A percentile compares a stretch with the other conserved stretches of the same genome.
Evolutionary conservation across 345 rosid species (phyloP).

Genomic region (Salix suchowensis): DNA sequence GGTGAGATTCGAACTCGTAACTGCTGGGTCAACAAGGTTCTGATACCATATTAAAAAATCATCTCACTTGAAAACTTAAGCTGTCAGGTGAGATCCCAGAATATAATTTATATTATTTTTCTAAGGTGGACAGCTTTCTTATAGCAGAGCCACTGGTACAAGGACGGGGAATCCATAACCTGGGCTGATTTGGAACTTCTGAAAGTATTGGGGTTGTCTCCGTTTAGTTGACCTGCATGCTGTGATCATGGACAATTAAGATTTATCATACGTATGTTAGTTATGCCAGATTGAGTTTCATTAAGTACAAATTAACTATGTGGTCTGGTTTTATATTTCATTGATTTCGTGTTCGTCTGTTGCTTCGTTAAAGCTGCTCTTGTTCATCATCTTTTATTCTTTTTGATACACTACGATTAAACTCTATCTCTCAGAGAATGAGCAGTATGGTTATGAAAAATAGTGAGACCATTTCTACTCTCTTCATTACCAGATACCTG

Average conservation of each 20-base stretch:
- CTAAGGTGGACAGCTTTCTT: conserved; percentile 33
- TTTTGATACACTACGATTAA: neutral
- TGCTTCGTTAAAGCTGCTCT: neutral
- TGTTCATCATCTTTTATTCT: neutral
- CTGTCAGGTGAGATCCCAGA: no score
- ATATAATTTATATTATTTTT: no score
- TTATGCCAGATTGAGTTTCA: neutral
- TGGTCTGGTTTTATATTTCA: neutral
- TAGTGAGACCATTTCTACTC: neutral
- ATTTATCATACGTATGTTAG: neutral
- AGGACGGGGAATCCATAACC: conserved; percentile 68
- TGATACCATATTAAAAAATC: no score
- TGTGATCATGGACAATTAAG: neutral
- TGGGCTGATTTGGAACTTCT: neutral
- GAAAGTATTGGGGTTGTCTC: conserved; percentile 1
- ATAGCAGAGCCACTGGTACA: conserved; percentile 52
- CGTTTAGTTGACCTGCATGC: conserved; percentile 7
- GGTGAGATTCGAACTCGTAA: no score
- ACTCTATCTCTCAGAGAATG: neutral
- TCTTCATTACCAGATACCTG: neutral
- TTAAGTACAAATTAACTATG: neutral
- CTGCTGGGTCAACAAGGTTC: no score
- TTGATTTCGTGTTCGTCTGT: neutral
- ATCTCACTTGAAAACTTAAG: no score
- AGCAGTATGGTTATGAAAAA: neutral